Evolutionary conservation across 352 stramenopile species (phyloP).

Genomic region (Phytophthora pluvialis): DNA sequence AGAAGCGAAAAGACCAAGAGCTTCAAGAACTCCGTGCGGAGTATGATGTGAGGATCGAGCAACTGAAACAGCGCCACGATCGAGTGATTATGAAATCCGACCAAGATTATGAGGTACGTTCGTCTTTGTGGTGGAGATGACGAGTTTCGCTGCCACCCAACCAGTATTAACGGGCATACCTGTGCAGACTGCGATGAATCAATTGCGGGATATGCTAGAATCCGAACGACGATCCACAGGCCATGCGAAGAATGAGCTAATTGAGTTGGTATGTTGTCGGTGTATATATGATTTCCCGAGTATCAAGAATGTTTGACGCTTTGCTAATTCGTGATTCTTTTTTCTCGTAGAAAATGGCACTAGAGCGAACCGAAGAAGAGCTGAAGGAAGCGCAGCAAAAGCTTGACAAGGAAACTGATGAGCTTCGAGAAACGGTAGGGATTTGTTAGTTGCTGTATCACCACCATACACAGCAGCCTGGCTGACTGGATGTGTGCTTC

Average conservation of each 20-base stretch:
- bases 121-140: neutral
- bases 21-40: conserved; percentile 56
- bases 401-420: conserved; percentile 70
- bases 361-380: conserved; percentile 55
- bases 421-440: conserved; percentile 61
- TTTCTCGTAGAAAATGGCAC: conserved; percentile 41
- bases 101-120: conserved; percentile 58
- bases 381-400: conserved; percentile 61
- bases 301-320: conserved; percentile 1
- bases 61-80: conserved; percentile 56
- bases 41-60: conserved; percentile 59
- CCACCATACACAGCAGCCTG: neutral
- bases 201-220: conserved; percentile 47
- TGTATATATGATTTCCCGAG: neutral
- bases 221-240: conserved; percentile 41
- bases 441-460: neutral
- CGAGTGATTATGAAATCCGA: conserved; percentile 58
- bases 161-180: neutral
- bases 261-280: conserved; percentile 43
- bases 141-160: neutral
- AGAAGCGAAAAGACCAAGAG: conserved; percentile 64
- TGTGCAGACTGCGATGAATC: conserved; percentile 41
- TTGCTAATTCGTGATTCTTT: too few species aligned
- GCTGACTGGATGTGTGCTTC: conserved; percentile 19
- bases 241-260: conserved; percentile 47